phyloP scores from a whole-genome alignment of 2,329 filamentous ascomycete species.

The Pseudonectria foliicola region DNA sequence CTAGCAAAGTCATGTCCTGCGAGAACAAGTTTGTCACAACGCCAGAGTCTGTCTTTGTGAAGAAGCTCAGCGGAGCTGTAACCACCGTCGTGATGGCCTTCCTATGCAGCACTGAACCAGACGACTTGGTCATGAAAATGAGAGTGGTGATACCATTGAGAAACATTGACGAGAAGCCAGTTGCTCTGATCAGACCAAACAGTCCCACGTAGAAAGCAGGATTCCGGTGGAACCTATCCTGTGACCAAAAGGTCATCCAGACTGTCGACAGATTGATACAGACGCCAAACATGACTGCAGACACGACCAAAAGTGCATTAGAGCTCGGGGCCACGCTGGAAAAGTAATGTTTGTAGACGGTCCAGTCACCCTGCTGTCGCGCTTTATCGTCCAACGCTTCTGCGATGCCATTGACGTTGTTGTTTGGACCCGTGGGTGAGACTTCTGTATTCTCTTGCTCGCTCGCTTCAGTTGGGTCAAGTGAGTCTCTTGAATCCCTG shows the following conservation, averaged over 20 bases:
- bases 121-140: constrained; percentile 21
- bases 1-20: constrained; percentile 37
- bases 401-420: not conserved
- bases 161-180: constrained; percentile 14
- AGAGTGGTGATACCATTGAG: constrained; percentile 8
- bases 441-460: constrained; percentile 1
- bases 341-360: constrained; percentile 31
- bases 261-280: constrained; percentile 24
- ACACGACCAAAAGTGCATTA: constrained; percentile 13
- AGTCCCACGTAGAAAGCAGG: constrained; percentile 25
- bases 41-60: constrained; percentile 35
- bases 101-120: constrained; percentile 27
- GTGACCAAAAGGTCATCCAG: constrained; percentile 37
- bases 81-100: constrained; percentile 27
- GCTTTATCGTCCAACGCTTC: constrained; percentile 13
- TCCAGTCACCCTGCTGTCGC: constrained; percentile 24
- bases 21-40: constrained; percentile 37
- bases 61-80: constrained; percentile 34
- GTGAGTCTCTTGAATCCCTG: constrained; percentile 2
- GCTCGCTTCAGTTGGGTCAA: not conserved
- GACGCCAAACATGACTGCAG: constrained; percentile 19
- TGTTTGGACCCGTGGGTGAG: not conserved
- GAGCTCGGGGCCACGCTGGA: constrained; percentile 15
- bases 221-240: constrained; percentile 19
- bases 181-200: constrained; percentile 18